Percentiles rank a stretch among this genome's conserved stretches.
These are phyloP conservation scores for Yamadazyma buinensis DNA, from an alignment of 1,139 yeast species.

Conservation along the genomic window DNA sequence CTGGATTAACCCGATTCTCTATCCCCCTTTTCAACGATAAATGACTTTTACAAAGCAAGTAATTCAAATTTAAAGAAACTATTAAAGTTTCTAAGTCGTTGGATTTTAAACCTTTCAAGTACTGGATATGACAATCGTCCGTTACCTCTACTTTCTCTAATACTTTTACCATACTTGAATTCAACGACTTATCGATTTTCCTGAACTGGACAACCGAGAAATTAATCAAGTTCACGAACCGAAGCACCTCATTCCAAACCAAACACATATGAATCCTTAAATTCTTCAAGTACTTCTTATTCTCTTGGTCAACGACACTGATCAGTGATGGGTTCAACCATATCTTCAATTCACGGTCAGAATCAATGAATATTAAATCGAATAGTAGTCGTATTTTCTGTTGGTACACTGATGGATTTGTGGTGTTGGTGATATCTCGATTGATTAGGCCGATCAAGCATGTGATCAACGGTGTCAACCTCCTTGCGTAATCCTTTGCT, in stretches of 20 bases:
- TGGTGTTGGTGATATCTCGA: too few species aligned
- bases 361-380: neutral
- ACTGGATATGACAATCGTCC: conserved; percentile 26
- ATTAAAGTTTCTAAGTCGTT: conserved; percentile 17
- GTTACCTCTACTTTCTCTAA: conserved; percentile 25
- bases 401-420: too few species aligned
- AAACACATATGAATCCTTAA: conserved; percentile 31
- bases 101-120: conserved; percentile 17
- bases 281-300: conserved; percentile 19
- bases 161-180: conserved; percentile 17
- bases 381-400: neutral
- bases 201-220: conserved; percentile 26
- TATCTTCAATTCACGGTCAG: conserved; percentile 11
- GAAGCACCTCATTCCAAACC: conserved; percentile 35
- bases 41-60: conserved; percentile 26
- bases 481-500: too few species aligned
- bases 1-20: conserved; percentile 19
- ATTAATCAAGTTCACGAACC: conserved; percentile 29
- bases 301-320: conserved; percentile 15
- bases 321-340: conserved; percentile 39
- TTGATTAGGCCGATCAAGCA: conserved; percentile 23
- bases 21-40: conserved; percentile 24
- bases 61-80: conserved; percentile 23
- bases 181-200: conserved; percentile 21
- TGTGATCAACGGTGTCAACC: too few species aligned